Base-by-base conservation (phyloP, 331 rosid genomes). In the Quercus tomentella region DNA sequence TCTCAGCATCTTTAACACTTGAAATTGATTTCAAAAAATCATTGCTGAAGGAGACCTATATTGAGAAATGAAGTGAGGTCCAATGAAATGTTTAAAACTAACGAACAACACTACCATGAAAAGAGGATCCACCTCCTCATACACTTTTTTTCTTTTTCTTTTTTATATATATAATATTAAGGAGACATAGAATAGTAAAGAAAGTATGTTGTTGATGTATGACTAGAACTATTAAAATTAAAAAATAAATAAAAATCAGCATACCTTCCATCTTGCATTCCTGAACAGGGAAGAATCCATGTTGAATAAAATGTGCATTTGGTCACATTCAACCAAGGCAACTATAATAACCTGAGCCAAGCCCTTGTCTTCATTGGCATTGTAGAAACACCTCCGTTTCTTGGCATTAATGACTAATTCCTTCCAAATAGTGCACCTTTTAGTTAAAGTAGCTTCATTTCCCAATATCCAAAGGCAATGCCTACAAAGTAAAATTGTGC, bases 381-480 rank as follows among this genome's bases (percentile, higher is more conserved):
- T 21, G 26, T 75, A 72, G 71, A 81, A 87, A 31, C 86, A 81
- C 4, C 74, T 30, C 6, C 84, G 73, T 11, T 60, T 58, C 72
- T 83, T 84, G 12, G 87, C 87, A 79, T 87, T 76, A 37, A 81
- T 26, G 15, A 86, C 86, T 16, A 86, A 28, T 21, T 67, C 33
- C 74, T 18, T 78, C 86, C 86, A 86, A 58, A 83, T 35, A 71
- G 84, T 45, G 17, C 58, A 30, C 18, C 87, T 83, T 4, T 79
- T 51, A 1, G 15, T 20, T 51, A 86, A 72, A 17, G 89, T 83
- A 7, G 57, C 45, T 28, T 43, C 89, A 58, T 77, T 77, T 18
- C 89, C 89, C 73, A 83, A 43, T 45, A 86, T 77, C 89, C 89
- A 83, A 74, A 86, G 82, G 72, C 85, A 83, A 58, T 86, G 51